These are phyloP conservation scores for Theileria equi DNA, from an alignment of 169 alveolate species.

Conservation along the genomic window DNA sequence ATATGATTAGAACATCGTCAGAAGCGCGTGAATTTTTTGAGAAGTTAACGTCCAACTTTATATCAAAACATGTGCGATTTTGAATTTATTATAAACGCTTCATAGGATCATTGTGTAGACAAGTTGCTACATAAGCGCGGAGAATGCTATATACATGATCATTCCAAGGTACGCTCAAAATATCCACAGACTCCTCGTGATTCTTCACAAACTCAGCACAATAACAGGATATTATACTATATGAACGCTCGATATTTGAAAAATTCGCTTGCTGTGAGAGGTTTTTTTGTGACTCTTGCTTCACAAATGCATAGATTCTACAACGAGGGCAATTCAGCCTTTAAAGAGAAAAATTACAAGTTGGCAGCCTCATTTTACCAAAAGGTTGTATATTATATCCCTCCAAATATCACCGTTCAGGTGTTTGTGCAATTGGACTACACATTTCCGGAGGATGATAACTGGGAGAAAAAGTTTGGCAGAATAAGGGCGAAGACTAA, in stretches of 20 bases:
- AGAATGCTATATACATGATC: no score
- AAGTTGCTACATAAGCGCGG: no score
- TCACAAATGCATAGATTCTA: slow-evolving; percentile 9
- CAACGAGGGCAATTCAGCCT: slow-evolving; percentile 52
- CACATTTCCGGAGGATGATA: slow-evolving; percentile 58
- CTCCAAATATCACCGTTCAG: slow-evolving; percentile 4
- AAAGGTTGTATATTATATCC: slow-evolving; percentile 22
- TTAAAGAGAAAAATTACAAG: slow-evolving; percentile 21
- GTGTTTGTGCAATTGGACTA: slow-evolving; percentile 59
- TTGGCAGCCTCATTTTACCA: slow-evolving; percentile 33
- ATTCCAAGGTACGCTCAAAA: no score
- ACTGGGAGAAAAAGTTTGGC: slow-evolving; percentile 37
- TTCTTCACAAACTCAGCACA: no score
- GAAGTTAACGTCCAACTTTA: no score
- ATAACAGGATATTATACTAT: slow-evolving; percentile 25
- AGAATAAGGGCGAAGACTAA: slow-evolving; percentile 27
- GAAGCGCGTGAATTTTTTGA: no score
- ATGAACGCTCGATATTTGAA: slow-evolving; percentile 17
- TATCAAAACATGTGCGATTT: no score
- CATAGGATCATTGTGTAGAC: no score
- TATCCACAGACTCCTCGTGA: no score
- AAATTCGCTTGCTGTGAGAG: slow-evolving; percentile 12
- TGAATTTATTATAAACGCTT: no score
- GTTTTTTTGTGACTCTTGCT: neutral
- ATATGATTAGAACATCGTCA: no score